These are phyloP conservation scores for Syzygium malaccense DNA, from an alignment of 441 rosid genomes.

Conservation along the genomic window DNA sequence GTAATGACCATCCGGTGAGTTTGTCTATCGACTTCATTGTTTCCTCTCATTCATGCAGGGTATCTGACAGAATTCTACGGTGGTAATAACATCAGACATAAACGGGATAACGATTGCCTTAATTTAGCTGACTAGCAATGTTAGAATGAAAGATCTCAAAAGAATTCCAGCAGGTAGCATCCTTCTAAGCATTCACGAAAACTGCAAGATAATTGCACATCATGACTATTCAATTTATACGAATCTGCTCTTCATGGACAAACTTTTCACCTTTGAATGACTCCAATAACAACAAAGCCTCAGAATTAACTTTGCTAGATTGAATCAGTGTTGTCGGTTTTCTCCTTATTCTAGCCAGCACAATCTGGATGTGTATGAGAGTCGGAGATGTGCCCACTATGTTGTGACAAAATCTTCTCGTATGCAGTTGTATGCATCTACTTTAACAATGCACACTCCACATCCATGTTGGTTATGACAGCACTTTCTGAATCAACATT, in stretches of 20 bases:
- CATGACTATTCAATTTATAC: neutral
- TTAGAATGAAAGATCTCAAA: neutral
- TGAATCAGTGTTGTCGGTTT: neutral
- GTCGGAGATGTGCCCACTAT: neutral
- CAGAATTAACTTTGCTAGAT: neutral
- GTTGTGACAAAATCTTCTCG: neutral
- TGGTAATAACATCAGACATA: neutral
- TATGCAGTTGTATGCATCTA: neutral
- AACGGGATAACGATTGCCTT: neutral
- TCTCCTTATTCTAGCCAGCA: neutral
- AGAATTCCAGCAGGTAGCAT: neutral
- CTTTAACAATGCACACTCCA: neutral
- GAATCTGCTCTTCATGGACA: neutral
- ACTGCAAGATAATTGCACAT: neutral
- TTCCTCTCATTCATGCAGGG: neutral
- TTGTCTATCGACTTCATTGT: neutral
- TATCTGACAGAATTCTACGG: neutral
- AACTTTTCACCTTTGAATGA: neutral
- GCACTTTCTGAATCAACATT: neutral
- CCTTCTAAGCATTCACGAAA: neutral
- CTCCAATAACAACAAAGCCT: neutral
- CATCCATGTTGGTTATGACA: neutral
- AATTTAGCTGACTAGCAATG: neutral
- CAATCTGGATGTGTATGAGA: neutral
- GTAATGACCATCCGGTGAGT: neutral